Percentiles rank a stretch among this genome's conserved stretches.
These are phyloP conservation scores for Metschnikowia amazonensis DNA, from an alignment of 805 yeast genomes.

Conservation along the genomic window DNA sequence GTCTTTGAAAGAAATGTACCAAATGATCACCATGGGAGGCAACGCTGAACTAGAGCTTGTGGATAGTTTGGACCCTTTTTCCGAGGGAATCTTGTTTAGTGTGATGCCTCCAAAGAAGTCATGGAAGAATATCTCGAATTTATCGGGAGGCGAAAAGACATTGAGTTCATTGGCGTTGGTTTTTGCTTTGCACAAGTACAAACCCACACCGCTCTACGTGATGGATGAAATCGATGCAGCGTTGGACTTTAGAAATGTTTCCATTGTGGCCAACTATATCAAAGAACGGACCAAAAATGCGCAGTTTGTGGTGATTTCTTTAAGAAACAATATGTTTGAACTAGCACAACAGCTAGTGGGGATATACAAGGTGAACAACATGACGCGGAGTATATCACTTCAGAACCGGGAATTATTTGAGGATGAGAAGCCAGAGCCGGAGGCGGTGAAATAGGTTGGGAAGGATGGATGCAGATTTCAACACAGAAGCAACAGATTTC, in stretches of 20 bases:
- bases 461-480: neutral
- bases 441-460: neutral
- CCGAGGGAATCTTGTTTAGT: slow-evolving; percentile 93
- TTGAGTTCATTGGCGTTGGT: slow-evolving; percentile 91
- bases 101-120: slow-evolving; percentile 99
- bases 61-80: slow-evolving; percentile 94
- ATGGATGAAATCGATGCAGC: slow-evolving; percentile 99
- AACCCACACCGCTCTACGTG: slow-evolving; percentile 95
- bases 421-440: slow-evolving; percentile 4
- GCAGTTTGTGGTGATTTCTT: slow-evolving; percentile 91
- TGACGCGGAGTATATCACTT: slow-evolving; percentile 80
- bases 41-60: slow-evolving; percentile 96
- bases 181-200: slow-evolving; percentile 91
- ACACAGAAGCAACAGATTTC: too few species aligned
- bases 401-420: slow-evolving; percentile 54
- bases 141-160: slow-evolving; percentile 98
- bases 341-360: slow-evolving; percentile 93
- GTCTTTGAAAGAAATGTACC: slow-evolving; percentile 93
- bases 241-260: slow-evolving; percentile 91
- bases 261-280: slow-evolving; percentile 95
- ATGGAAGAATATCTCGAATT: slow-evolving; percentile 92
- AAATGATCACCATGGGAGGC: slow-evolving; percentile 99
- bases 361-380: slow-evolving; percentile 86
- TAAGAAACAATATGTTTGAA: slow-evolving; percentile 97
- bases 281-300: slow-evolving; percentile 95